A percentile compares a stretch with the other conserved stretches of the same genome.
Evolutionary conservation across 805 yeast species (phyloP).

Genomic region (Barnettozyma botsteinii): DNA sequence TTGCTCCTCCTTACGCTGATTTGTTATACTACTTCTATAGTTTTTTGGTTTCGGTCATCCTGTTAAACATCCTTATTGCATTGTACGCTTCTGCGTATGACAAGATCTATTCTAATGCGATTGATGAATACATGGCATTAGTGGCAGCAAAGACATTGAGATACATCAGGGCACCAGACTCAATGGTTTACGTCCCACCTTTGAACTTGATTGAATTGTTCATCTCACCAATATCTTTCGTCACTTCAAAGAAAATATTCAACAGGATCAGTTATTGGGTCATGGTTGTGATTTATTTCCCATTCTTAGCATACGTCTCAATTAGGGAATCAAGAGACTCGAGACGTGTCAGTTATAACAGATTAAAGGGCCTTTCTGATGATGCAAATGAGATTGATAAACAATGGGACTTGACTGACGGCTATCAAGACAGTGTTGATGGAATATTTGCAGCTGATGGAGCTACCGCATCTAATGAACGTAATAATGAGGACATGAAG

Average conservation of each 20-base stretch:
- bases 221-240: slow-evolving; percentile 39
- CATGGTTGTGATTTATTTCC: slow-evolving; percentile 64
- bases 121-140: slow-evolving; percentile 78
- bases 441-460: slow-evolving; percentile 26
- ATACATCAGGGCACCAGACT: slow-evolving; percentile 85
- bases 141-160: slow-evolving; percentile 80
- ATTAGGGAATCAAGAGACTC: slow-evolving; percentile 62
- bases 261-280: slow-evolving; percentile 45
- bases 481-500: slow-evolving; percentile 35
- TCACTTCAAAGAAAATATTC: slow-evolving; percentile 30
- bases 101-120: slow-evolving; percentile 73
- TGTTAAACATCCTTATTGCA: slow-evolving; percentile 81
- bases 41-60: slow-evolving; percentile 65
- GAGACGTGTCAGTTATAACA: slow-evolving; percentile 63
- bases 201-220: slow-evolving; percentile 65
- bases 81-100: slow-evolving; percentile 81
- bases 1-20: slow-evolving; percentile 85
- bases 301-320: slow-evolving; percentile 56
- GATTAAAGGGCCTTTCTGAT: slow-evolving; percentile 57
- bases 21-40: slow-evolving; percentile 71
- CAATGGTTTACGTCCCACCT: slow-evolving; percentile 80
- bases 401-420: slow-evolving; percentile 83
- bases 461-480: slow-evolving; percentile 22
- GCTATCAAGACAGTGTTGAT: slow-evolving; percentile 40
- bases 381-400: slow-evolving; percentile 75